Evolutionary conservation across 1,139 yeast species (phyloP).

Genomic region (Suhomyces bokatorum): DNA sequence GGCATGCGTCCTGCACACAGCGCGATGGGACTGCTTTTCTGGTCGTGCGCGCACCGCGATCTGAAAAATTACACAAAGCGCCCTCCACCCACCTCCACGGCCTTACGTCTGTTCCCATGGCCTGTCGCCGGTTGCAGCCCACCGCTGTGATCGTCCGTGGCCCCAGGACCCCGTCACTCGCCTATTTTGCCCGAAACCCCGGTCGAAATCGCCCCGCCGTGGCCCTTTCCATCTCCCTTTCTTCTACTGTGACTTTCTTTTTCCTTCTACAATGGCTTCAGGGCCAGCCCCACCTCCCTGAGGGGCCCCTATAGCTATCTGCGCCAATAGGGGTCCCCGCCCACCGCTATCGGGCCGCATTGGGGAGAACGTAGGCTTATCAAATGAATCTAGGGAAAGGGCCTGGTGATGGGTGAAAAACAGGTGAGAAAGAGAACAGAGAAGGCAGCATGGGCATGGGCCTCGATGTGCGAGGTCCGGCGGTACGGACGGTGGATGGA

Average conservation of each 20-base stretch:
- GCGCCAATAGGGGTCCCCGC: conserved; percentile 1
- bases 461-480: too few species aligned
- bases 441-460: too few species aligned
- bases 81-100: neutral
- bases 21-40: conserved; percentile 11
- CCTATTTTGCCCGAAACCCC: too few species aligned
- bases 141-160: too few species aligned
- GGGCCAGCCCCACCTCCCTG: neutral
- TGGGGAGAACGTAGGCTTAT: neutral
- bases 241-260: neutral
- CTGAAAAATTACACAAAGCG: conserved; percentile 7
- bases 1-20: conserved; percentile 3
- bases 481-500: too few species aligned
- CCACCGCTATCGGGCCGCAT: neutral
- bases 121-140: too few species aligned
- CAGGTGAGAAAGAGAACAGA: neutral
- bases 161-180: too few species aligned
- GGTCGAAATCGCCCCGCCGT: neutral
- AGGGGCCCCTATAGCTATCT: neutral
- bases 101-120: too few species aligned
- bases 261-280: too few species aligned
- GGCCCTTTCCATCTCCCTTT: neutral
- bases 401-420: neutral
- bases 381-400: neutral
- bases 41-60: conserved; percentile 5